Base-by-base conservation (phyloP, 768 basidiomycete species). In the Lactarius psammicola region DNA sequence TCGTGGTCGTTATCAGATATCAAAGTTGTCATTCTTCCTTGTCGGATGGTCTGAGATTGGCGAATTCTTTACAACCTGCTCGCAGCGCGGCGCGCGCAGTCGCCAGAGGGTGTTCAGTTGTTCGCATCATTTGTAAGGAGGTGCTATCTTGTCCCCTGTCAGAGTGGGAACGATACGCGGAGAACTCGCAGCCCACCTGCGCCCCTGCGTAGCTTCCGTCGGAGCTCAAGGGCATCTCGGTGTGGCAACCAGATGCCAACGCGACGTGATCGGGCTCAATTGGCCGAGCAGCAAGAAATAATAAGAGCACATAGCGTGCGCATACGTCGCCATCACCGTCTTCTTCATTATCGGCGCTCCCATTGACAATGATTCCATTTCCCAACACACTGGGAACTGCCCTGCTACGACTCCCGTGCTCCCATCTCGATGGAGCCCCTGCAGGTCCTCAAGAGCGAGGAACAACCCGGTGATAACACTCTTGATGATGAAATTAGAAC, bases 1-100 rank as follows among this genome's bases (percentile, higher is more conserved):
- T 66, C 59, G 68, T 70, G 17, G 69, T 70, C 38, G 69, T 70
- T 40, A 68, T 65, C 26, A 70, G n/a, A n/a, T n/a, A n/a, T n/a
- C 28, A 56, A 11, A 33, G 57, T 68, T 51, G 40, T 63, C 46
- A 56, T 8, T 23, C 67, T 67, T 18, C 58, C 59, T 15, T 63
- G 55, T 13, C 57, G 56, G 56, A 67, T 10, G 11, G 61, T 56
- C 46, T 69, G 69, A 38, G 6, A 64, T 51, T 9, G 69, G 60
- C 10, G 63, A 56, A 60, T 63, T 62, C 62, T 66, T 65, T 51
- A 65, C 62, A 31, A 69, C 54, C 40, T 68, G 68, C 49, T 69
- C 68, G 36, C 68, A 59, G 10, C 59, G 64, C 31, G 62, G 62
- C 9, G 38, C 28, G 55, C 59, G 61, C 53, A 67, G 44, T 36